A percentile compares a stretch with the other conserved stretches of the same genome.
Conservation (phyloP, 73 alveolate genomes). For the Stentor coeruleus region DNA sequence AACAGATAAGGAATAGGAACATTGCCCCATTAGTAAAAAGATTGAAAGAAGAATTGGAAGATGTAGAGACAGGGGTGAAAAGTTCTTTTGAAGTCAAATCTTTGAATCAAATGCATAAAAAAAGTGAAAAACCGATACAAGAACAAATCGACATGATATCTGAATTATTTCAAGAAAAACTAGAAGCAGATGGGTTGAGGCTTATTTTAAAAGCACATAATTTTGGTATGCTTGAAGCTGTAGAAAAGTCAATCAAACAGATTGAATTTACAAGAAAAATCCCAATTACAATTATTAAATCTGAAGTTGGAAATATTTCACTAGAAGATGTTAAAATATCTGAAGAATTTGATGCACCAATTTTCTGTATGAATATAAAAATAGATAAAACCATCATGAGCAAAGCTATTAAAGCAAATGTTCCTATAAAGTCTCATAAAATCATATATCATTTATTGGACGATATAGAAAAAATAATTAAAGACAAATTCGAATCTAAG, state of each 20-base stretch:
- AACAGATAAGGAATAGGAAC: slow-evolving; percentile 32
- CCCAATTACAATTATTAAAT: slow-evolving; percentile 32
- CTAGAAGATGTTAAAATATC: slow-evolving; percentile 63
- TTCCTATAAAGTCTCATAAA: slow-evolving; percentile 52
- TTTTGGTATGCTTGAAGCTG: slow-evolving; percentile 72
- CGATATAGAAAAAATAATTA: slow-evolving; percentile 49
- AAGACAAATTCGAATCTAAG: slow-evolving; percentile 35
- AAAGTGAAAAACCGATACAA: neutral
- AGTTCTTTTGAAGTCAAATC: slow-evolving; percentile 28
- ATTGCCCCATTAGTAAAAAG: slow-evolving; percentile 28
- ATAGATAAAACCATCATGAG: slow-evolving; percentile 36
- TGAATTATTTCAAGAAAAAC: slow-evolving; percentile 47
- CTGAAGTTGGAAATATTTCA: slow-evolving; percentile 74
- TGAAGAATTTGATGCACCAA: slow-evolving; percentile 47
- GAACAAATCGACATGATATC: slow-evolving; percentile 27
- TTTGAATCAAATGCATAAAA: neutral
- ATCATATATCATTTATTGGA: slow-evolving; percentile 68
- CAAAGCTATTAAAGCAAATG: slow-evolving; percentile 39
- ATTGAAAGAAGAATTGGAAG: slow-evolving; percentile 40
- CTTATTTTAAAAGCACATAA: slow-evolving; percentile 67
- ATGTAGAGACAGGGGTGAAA: slow-evolving; percentile 32
- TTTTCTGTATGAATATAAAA: slow-evolving; percentile 61
- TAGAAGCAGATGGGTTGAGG: slow-evolving; percentile 37
- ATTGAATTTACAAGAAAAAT: slow-evolving; percentile 35
- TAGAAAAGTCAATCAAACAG: slow-evolving; percentile 45